These are phyloP conservation scores for Diaporthe vaccinii DNA, from an alignment of 2,329 filamentous ascomycete genomes.

Conservation along the genomic window DNA sequence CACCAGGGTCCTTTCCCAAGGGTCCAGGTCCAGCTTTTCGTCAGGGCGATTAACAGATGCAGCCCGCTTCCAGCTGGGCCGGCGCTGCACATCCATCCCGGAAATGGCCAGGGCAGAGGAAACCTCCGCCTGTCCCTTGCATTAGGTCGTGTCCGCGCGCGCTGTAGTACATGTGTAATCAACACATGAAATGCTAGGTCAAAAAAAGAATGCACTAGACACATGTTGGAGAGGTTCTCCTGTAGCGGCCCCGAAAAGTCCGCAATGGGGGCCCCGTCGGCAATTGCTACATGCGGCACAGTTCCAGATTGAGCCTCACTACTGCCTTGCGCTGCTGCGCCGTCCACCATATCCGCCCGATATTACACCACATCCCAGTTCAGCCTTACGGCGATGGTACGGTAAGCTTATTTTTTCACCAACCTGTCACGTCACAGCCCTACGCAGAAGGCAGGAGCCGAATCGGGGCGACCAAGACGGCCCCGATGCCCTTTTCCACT, in stretches of 20 bases:
- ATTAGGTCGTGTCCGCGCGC: slow-evolving; percentile 36
- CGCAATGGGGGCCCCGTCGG: not conserved
- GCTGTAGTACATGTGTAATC: slow-evolving; percentile 32
- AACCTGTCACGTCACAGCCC: not conserved
- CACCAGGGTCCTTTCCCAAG: slow-evolving; percentile 22
- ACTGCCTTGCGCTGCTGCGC: slow-evolving; percentile 5
- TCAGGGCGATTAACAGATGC: slow-evolving; percentile 33
- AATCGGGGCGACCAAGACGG: not conserved
- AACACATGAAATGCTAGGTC: not conserved
- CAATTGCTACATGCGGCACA: not conserved
- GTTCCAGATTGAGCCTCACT: too few species aligned
- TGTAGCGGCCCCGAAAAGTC: not conserved
- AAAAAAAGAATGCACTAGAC: slow-evolving; percentile 5
- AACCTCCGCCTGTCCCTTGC: slow-evolving; percentile 38
- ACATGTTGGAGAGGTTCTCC: not conserved
- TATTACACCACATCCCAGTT: slow-evolving; percentile 30
- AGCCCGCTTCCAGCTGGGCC: slow-evolving; percentile 16
- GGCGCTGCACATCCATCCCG: slow-evolving; percentile 37
- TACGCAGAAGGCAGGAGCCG: slow-evolving; percentile 11
- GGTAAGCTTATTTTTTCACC: slow-evolving; percentile 27
- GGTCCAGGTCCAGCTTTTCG: slow-evolving; percentile 14
- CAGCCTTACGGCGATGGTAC: slow-evolving; percentile 33
- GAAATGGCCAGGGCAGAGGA: slow-evolving; percentile 32
- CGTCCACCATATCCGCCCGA: slow-evolving; percentile 5
- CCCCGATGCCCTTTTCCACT: slow-evolving; percentile 1